These are phyloP conservation scores for Colletotrichum trifolii DNA, from an alignment of 2,329 filamentous ascomycete species.

Conservation along the genomic window DNA sequence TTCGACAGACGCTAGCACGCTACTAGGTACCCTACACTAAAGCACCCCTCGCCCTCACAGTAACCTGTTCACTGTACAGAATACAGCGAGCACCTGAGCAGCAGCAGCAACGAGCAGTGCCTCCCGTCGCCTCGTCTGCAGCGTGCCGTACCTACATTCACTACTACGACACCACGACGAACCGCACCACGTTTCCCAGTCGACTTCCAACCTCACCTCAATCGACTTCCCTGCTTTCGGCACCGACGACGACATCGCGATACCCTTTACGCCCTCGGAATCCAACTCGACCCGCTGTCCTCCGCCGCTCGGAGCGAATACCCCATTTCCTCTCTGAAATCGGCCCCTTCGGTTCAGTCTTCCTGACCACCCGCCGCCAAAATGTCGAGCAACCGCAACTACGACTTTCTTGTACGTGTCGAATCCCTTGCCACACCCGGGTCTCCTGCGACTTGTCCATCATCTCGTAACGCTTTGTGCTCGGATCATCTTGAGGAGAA, in stretches of 20 bases:
- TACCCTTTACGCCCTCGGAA: conserved; percentile 4
- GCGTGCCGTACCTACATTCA: conserved; percentile 24
- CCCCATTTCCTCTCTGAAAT: conserved; percentile 13
- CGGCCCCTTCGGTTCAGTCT: conserved; percentile 32
- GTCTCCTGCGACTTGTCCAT: conserved; percentile 32
- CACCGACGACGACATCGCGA: conserved; percentile 34
- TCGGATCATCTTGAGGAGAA: background rate
- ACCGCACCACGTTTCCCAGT: conserved; percentile 6
- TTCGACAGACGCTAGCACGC: background rate
- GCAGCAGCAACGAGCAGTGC: background rate
- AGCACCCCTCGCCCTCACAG: conserved; percentile 26
- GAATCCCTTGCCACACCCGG: conserved; percentile 37
- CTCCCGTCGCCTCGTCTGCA: conserved; percentile 24
- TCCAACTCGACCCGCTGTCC: conserved; percentile 4
- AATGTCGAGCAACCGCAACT: conserved; percentile 98
- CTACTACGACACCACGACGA: conserved; percentile 15
- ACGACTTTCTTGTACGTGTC: conserved; percentile 91
- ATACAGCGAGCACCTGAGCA: no score
- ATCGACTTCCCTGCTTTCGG: conserved; percentile 20
- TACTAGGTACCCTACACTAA: background rate
- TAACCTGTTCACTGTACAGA: conserved; percentile 25
- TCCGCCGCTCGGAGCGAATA: conserved; percentile 15
- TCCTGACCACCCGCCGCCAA: conserved; percentile 46
- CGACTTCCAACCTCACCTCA: conserved; percentile 28
- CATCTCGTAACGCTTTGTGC: background rate